These are phyloP conservation scores for Neurospora sp. DNA, from an alignment of 495 filamentous ascomycete genomes.

Conservation along the genomic window DNA sequence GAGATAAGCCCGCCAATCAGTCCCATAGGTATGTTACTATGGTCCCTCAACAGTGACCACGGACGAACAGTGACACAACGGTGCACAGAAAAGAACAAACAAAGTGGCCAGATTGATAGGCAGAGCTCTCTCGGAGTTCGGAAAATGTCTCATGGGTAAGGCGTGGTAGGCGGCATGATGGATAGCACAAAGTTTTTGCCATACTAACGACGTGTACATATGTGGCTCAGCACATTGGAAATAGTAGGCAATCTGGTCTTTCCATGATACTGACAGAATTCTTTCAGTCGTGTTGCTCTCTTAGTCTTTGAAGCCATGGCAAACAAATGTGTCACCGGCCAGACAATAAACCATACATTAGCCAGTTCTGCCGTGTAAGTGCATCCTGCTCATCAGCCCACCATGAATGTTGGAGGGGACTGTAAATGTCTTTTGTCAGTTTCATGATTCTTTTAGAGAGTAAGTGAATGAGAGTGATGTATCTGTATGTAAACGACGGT, in stretches of 20 bases:
- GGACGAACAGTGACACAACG: not conserved
- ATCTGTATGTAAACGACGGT: not conserved
- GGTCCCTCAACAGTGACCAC: not conserved
- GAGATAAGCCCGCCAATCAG: not conserved
- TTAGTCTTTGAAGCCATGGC: not conserved
- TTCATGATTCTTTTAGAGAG: not conserved
- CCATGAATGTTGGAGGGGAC: not conserved
- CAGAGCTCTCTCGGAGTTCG: not conserved
- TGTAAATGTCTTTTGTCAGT: not conserved
- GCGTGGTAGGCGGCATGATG: not conserved
- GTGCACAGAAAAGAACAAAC: not conserved
- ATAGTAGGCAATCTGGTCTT: not conserved
- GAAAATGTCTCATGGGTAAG: not conserved
- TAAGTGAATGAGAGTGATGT: not conserved
- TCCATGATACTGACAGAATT: not conserved
- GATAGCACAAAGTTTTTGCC: not conserved
- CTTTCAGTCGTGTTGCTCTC: not conserved
- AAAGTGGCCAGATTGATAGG: not conserved
- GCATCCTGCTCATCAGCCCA: not conserved
- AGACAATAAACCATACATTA: not conserved
- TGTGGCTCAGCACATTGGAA: not conserved
- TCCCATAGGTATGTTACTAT: not conserved
- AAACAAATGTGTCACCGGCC: not conserved
- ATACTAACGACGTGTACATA: not conserved
- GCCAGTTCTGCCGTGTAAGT: not conserved